Evolutionary conservation across 2,329 filamentous ascomycete genomes (phyloP).

Genomic region (Epichloe coenophiala): DNA sequence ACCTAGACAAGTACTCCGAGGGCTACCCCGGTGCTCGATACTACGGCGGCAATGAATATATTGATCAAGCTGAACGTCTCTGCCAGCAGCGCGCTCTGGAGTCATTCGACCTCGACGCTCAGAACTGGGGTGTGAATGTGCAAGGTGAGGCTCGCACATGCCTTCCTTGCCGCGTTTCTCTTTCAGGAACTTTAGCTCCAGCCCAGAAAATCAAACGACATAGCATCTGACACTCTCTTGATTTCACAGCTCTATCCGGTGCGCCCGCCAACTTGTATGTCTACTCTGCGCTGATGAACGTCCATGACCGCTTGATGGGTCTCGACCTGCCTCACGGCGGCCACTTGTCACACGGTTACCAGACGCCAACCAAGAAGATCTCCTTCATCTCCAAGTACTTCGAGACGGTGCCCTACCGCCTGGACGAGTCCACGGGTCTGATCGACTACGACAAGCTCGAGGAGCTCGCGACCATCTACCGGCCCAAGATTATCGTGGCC

Average conservation of each 20-base stretch:
- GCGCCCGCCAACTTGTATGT: slow-evolving; percentile 73
- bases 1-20: slow-evolving; percentile 87
- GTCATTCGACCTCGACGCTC: slow-evolving; percentile 68
- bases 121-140: slow-evolving; percentile 95
- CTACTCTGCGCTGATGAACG: slow-evolving; percentile 84
- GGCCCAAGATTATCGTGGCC: slow-evolving; percentile 89
- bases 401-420: slow-evolving; percentile 88
- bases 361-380: slow-evolving; percentile 87
- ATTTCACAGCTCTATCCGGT: slow-evolving; percentile 59
- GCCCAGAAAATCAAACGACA: neutral
- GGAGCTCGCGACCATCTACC: slow-evolving; percentile 74
- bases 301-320: slow-evolving; percentile 93
- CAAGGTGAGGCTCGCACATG: slow-evolving; percentile 45
- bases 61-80: slow-evolving; percentile 76
- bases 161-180: too few relatives aligned
- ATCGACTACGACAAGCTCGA: slow-evolving; percentile 94
- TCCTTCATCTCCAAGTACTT: slow-evolving; percentile 99
- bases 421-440: slow-evolving; percentile 78
- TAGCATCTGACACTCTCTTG: neutral
- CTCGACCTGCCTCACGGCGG: slow-evolving; percentile 93
- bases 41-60: slow-evolving; percentile 94
- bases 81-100: slow-evolving; percentile 85
- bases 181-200: too few relatives aligned
- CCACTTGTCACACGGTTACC: slow-evolving; percentile 92
- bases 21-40: slow-evolving; percentile 93